Base-by-base conservation (phyloP, 495 filamentous ascomycete species). In the Schizothecium vesticola region DNA sequence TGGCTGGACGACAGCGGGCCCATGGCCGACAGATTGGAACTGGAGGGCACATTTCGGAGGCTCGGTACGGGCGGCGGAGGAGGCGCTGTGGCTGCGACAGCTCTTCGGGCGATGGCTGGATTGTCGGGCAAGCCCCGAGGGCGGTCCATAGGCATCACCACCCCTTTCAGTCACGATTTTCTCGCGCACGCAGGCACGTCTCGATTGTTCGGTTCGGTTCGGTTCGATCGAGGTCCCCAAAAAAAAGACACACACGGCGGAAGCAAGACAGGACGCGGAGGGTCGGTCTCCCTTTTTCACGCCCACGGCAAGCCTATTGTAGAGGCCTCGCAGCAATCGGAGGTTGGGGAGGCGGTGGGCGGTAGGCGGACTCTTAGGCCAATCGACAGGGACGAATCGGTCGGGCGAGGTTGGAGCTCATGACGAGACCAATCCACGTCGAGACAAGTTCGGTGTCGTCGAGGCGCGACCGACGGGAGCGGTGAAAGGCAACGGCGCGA, bases 1-100 rank as follows among this genome's bases (percentile, higher is more conserved):
- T 87, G 81, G 43, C 66, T 72, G 22, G 82, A 69, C 23, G 84
- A 82, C 56, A 84, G 66, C 13, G 83, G 78, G 51, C 78, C 74
- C 58, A 73, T 74, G 13, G 80, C 75, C 60, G 81, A 80, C 25
- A 84, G 69, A 55, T 74, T 80, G 13, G 77, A 74, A 61, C 70
- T 68, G 10, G 78, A 79, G 24, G 65, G 65, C 26, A 67, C 72
- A 72, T 78, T 78, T 68, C 77, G 79, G 28, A 80, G 69, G 74
- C 77, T 61, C 71, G 76, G 70, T 66, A 77, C 33, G 68, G 77
- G 76, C 24, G 78, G 77, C 8, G 80, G 81, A 28, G 76, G 78
- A 61, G 73, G 64, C 12, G 76, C 70, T 10, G 76, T 73, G 69
- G 75, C 70, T 12, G 75, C 73, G 24, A 78, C 72, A 71, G 79